A percentile compares a stretch with the other conserved stretches of the same genome.
These are phyloP conservation scores for Stachybotrys chartarum DNA, from an alignment of 2,329 filamentous ascomycete species.

Conservation along the genomic window DNA sequence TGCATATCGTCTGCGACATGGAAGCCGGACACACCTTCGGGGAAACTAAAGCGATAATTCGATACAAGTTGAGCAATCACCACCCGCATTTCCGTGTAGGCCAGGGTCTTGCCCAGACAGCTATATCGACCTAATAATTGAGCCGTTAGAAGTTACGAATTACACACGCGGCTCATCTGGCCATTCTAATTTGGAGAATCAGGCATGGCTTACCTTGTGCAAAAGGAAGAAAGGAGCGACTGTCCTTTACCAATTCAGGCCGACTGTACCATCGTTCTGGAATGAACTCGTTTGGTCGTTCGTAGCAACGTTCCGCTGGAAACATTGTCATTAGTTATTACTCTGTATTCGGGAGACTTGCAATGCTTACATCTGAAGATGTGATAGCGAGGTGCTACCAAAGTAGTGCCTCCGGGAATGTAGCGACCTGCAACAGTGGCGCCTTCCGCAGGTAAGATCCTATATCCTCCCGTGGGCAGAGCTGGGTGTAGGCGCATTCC, in stretches of 20 bases:
- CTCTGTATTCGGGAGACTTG: too few species aligned
- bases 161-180: too few species aligned
- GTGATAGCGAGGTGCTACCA: slow-evolving; percentile 4
- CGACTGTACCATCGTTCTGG: slow-evolving; percentile 15
- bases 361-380: neutral
- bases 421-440: neutral
- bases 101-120: slow-evolving; percentile 6
- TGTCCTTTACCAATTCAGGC: slow-evolving; percentile 11
- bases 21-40: neutral
- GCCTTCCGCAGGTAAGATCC: slow-evolving; percentile 11
- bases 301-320: neutral
- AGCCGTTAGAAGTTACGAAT: too few species aligned
- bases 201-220: neutral
- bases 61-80: neutral
- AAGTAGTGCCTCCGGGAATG: slow-evolving; percentile 9
- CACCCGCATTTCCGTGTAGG: slow-evolving; percentile 1
- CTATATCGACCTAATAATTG: neutral
- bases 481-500: slow-evolving; percentile 14
- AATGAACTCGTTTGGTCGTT: slow-evolving; percentile 8
- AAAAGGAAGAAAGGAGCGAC: slow-evolving; percentile 7
- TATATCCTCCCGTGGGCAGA: slow-evolving; percentile 9
- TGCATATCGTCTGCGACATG: neutral
- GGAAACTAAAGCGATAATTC: neutral
- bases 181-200: too few species aligned
- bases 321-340: too few species aligned